Evolutionary conservation across 345 rosid genomes (phyloP), one percentile per base, ranked within the genome.

Genomic region (Nasturtium officinale): DNA sequence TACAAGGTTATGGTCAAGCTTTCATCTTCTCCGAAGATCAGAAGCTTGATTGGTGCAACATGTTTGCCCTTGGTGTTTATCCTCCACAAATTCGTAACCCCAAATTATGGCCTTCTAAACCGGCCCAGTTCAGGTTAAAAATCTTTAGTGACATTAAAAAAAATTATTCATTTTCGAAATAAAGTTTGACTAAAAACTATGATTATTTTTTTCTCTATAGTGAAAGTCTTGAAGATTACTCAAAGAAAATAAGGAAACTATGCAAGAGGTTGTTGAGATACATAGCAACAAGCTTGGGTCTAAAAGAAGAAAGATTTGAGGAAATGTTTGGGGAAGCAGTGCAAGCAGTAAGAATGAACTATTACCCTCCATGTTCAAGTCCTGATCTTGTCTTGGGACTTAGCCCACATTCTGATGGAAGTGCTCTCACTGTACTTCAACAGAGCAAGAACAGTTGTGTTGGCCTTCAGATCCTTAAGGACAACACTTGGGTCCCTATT

Each of bases 341-440:
- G 32, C 96, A 94, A 73, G 98, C 98, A n/a, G 84, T 89, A 60
- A 90, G 98, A 80, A 91, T 94, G 98, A 94, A 94, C 67, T 94
- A 94, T 73, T 94, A 91, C 62, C 98, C 98, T 26, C 86, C 98
- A 77, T 91, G 98, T 81, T 68, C 96, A 67, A 85, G 92, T 70
- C 98, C 98, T 45, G 96, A 94, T 83, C 97, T 91, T 75, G 98
- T 94, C 65, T 75, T 91, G 37, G 98, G 98, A 12, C 89, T 94
- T 29, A 94, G 98, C 65, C 98, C 97, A 51, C 97, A 94, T 81
- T 91, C 97, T 37, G 98, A 94, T 82, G 98, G 98, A 43, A 94
- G 98, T 84, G 98, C 96, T 54, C 83, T 94, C 50, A 89, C 98
- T 47, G 96, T 91, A 33, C 79, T 94, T 75, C 98, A 91, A 80